Conservation (phyloP, 768 basidiomycete genomes). For the Phaeolepiota aurea region DNA sequence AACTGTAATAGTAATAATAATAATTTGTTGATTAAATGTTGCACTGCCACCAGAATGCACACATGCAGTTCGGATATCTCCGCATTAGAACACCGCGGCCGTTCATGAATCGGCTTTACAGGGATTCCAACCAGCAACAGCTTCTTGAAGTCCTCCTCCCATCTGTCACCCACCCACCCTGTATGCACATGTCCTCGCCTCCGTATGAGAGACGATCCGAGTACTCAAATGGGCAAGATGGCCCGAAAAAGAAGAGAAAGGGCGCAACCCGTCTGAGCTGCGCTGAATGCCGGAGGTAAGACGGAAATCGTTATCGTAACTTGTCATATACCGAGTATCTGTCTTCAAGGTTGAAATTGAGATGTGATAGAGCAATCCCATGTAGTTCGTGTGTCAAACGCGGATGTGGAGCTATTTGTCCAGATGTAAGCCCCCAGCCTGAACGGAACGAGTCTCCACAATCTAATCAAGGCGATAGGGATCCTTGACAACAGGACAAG, state of each 20-base stretch:
- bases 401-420: conserved; percentile 76
- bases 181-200: conserved; percentile 24
- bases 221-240: conserved; percentile 11
- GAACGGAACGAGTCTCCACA: conserved; percentile 1
- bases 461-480: conserved; percentile 29
- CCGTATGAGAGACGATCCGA: conserved; percentile 20
- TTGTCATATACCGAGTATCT: conserved; percentile 6
- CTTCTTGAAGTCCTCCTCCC: conserved; percentile 6
- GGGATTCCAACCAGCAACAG: not conserved
- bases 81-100: conserved; percentile 11
- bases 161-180: conserved; percentile 13
- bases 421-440: conserved; percentile 49
- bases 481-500: conserved; percentile 74
- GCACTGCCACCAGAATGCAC: conserved; percentile 16
- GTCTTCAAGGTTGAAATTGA: conserved; percentile 46
- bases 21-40: not conserved
- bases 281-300: conserved; percentile 70
- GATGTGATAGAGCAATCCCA: conserved; percentile 70
- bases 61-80: conserved; percentile 14
- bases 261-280: conserved; percentile 74
- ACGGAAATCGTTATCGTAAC: conserved; percentile 3
- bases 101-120: conserved; percentile 9
- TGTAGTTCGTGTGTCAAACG: conserved; percentile 78
- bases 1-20: not conserved
- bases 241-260: conserved; percentile 53